phyloP scores from a whole-genome alignment of 2,329 filamentous ascomycete genomes.

The Ceratocystis ficicola region DNA sequence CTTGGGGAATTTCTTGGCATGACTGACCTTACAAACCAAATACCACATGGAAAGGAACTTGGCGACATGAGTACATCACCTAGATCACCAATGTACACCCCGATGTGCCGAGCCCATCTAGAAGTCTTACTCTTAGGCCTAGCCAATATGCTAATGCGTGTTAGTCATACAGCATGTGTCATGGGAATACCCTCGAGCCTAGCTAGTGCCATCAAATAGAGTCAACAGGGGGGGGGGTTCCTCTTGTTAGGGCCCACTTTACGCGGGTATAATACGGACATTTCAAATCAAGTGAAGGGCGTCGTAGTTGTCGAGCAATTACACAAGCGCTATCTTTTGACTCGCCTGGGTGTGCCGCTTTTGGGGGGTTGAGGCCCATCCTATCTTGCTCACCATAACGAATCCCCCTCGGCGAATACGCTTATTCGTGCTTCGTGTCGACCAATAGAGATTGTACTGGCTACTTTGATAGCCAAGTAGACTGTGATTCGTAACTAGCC shows the following conservation, averaged over 20 bases:
- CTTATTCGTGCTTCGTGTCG: background rate
- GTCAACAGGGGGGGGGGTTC: background rate
- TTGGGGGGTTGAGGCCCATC: background rate
- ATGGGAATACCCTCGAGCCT: background rate
- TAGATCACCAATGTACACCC: too few species aligned
- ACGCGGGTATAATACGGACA: background rate
- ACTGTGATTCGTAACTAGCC: background rate
- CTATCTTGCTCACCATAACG: background rate
- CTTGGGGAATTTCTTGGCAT: too few species aligned
- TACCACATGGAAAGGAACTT: too few species aligned
- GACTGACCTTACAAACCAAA: too few species aligned
- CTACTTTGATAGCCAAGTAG: background rate
- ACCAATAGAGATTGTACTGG: too few species aligned
- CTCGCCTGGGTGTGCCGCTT: background rate
- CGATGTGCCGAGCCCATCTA: too few species aligned
- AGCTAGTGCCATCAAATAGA: background rate
- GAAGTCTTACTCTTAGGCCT: background rate
- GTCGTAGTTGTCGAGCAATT: background rate
- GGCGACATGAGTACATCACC: too few species aligned
- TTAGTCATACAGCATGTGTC: constrained; percentile 10
- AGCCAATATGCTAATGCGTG: background rate
- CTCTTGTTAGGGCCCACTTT: background rate
- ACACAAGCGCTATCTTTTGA: background rate
- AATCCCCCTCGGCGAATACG: background rate
- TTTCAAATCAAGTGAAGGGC: background rate